A percentile compares a stretch with the other conserved stretches of the same genome.
Conservation (phyloP, 208 protist genomes). For the Naegleria gruberi region DNA sequence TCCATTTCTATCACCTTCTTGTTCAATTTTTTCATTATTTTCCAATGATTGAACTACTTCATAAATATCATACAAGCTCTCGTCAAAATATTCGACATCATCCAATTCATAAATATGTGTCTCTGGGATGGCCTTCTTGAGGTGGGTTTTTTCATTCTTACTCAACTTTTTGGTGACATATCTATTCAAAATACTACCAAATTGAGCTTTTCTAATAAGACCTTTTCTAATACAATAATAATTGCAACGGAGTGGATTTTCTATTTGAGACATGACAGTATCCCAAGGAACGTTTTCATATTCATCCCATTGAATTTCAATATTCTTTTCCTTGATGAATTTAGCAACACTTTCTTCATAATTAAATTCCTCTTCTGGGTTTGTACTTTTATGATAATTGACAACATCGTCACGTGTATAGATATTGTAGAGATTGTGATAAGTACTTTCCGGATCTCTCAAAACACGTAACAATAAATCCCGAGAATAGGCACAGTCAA, state of each 20-base stretch:
- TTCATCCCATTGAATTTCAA: background rate
- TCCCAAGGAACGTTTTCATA: background rate
- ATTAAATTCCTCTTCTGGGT: background rate
- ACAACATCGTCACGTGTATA: background rate
- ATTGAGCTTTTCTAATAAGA: background rate
- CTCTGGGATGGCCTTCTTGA: background rate
- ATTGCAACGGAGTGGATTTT: background rate
- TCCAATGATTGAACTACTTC: background rate
- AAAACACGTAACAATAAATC: background rate
- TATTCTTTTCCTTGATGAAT: background rate
- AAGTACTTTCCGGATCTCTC: background rate
- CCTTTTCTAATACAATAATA: background rate
- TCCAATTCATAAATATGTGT: background rate
- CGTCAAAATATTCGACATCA: background rate
- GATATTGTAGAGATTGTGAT: background rate
- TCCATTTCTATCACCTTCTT: background rate
- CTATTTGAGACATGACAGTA: background rate
- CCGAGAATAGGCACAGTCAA: background rate
- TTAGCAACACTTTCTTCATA: background rate
- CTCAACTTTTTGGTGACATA: background rate
- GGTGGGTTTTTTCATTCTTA: background rate
- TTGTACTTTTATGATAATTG: background rate
- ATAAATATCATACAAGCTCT: background rate
- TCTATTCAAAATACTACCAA: background rate
- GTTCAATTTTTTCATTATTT: background rate